Conservation (phyloP, 768 basidiomycete genomes). For the Naematelia aurantialba region DNA sequence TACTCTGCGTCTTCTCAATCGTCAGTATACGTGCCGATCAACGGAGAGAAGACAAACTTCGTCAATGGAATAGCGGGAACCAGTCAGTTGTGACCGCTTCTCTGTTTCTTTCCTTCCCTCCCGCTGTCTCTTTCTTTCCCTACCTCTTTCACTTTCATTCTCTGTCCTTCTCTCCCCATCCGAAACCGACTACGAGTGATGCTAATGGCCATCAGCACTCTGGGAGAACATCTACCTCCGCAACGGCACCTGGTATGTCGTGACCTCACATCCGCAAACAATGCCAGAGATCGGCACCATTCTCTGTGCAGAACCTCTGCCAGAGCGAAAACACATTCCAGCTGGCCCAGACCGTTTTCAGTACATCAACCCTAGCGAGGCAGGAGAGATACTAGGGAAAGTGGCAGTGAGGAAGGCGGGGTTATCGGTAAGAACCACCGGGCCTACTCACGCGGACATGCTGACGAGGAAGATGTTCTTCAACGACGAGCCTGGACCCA, state of each 20-base stretch:
- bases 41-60: slow-evolving; percentile 18
- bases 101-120: neutral
- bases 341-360: slow-evolving; percentile 24
- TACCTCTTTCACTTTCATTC: neutral
- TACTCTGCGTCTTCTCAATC: neutral
- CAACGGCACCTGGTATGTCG: slow-evolving; percentile 28
- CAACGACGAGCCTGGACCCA: slow-evolving; percentile 29
- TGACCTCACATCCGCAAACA: slow-evolving; percentile 17
- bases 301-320: slow-evolving; percentile 22
- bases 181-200: neutral
- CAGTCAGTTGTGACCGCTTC: slow-evolving; percentile 14
- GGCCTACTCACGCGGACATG: neutral
- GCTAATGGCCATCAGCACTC: neutral
- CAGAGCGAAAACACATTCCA: slow-evolving; percentile 13
- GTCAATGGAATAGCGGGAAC: slow-evolving; percentile 30
- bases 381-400: slow-evolving; percentile 15
- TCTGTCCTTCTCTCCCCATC: slow-evolving; percentile 11
- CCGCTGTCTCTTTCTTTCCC: neutral
- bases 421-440: slow-evolving; percentile 28
- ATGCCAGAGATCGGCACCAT: slow-evolving; percentile 24
- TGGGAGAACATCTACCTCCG: slow-evolving; percentile 32
- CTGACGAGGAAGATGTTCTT: slow-evolving; percentile 25
- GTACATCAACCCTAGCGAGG: slow-evolving; percentile 14
- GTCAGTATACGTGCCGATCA: neutral
- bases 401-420: slow-evolving; percentile 29